Percentiles rank a stretch among this genome's conserved stretches.
Conservation (phyloP, 1,284 basidiomycete genomes). For the Thelephora terrestris region DNA sequence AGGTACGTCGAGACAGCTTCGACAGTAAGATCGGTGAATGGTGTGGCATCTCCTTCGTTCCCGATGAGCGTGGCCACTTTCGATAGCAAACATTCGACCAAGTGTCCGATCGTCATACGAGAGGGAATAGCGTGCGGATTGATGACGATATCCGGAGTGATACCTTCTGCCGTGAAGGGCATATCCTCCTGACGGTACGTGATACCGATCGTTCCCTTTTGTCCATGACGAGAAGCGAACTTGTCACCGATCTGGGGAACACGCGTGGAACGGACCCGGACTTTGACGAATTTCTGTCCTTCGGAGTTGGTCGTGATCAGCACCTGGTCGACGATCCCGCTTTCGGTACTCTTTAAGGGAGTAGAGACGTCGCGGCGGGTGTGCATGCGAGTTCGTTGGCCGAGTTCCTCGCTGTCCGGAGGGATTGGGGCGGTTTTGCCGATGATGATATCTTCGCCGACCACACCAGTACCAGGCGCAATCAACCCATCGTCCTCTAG, state of each 20-base stretch:
- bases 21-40: conserved; percentile 96
- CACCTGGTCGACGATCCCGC: conserved; percentile 96
- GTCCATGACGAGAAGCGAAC: conserved; percentile 98
- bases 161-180: conserved; percentile 96
- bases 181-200: conserved; percentile 99
- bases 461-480: conserved; percentile 90
- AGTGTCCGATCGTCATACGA: conserved; percentile 99
- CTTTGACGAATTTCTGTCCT: conserved; percentile 97
- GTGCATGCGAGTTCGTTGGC: conserved; percentile 87
- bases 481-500: conserved; percentile 94
- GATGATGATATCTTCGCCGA: conserved; percentile 97
- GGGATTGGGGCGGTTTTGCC: conserved; percentile 98
- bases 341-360: conserved; percentile 96
- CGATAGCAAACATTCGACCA: conserved; percentile 96
- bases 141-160: conserved; percentile 95
- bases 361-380: conserved; percentile 93
- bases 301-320: conserved; percentile 94
- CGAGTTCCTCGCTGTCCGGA: conserved; percentile 93
- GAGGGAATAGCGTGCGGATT: conserved; percentile 99
- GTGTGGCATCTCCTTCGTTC: conserved; percentile 96
- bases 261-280: conserved; percentile 91
- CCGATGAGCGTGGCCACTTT: conserved; percentile 96
- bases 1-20: conserved; percentile 86
- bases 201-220: conserved; percentile 99
- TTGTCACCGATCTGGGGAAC: conserved; percentile 98